Evolutionary conservation across 805 yeast species (phyloP).

Genomic region (Suhomyces pyralidae): DNA sequence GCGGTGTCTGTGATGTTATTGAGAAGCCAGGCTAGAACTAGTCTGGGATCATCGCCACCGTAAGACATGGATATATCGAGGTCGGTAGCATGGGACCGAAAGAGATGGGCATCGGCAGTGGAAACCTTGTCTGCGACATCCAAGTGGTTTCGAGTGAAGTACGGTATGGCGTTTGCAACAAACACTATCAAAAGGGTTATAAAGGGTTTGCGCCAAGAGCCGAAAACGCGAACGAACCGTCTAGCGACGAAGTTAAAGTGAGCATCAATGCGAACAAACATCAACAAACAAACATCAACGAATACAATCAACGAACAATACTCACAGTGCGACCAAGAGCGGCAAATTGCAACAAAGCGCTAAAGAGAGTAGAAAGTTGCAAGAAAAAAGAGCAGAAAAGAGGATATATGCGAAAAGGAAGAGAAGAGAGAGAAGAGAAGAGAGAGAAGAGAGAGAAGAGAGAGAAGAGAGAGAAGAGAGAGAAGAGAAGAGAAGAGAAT

Average conservation of each 20-base stretch:
- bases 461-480: background rate
- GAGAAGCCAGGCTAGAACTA: conserved; percentile 27
- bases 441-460: background rate
- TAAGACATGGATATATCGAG: background rate
- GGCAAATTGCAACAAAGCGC: background rate
- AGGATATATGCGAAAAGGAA: too few species aligned
- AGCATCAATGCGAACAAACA: background rate
- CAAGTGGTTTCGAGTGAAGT: background rate
- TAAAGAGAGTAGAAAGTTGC: too few species aligned
- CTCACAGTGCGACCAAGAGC: background rate
- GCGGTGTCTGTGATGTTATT: conserved; percentile 1
- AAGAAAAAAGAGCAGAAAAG: too few species aligned
- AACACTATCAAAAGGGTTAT: background rate
- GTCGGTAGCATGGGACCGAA: background rate
- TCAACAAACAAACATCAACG: background rate
- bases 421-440: background rate
- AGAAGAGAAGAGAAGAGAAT: too few species aligned
- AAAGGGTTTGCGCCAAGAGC: background rate
- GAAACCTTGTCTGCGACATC: background rate
- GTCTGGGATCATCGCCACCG: conserved; percentile 25
- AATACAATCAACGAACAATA: background rate
- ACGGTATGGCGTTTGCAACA: conserved; percentile 1
- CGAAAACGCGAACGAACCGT: background rate
- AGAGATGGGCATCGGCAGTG: background rate
- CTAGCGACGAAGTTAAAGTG: background rate